Evolutionary conservation across 2,329 filamentous ascomycete species (phyloP), one percentile per base, ranked within the genome.

Genomic region (Dothideomycetes sp.): DNA sequence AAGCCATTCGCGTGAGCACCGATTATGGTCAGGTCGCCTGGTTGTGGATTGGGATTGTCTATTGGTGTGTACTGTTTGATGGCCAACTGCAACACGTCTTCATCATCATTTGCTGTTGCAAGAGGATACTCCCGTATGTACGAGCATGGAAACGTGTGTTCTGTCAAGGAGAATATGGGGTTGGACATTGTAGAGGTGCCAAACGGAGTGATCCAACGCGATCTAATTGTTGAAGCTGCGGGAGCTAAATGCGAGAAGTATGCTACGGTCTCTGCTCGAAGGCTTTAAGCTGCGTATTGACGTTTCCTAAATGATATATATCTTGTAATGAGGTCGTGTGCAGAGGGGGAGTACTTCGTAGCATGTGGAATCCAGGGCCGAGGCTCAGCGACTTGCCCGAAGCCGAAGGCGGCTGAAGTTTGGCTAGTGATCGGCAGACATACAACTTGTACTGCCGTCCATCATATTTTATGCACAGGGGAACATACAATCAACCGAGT

Each of bases 1-100:
- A 95, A 94, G 9, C 81, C 89, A 64, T 95, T 95, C 36, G 86
- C 89, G 62, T 95, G 88, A 4, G 81, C 81, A 9, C 75, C 86
- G 40, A 96, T 77, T 43, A 96, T 79, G 15, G 86, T 95, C 7
- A 95, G 66, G 59, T 91, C 84, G 24, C 84, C 84, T 1, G 77
- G 73, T 46, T 76, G 69, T 0, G 85, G 81, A 17, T 65, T 60
- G 0, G 67, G 70, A 51, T 88, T 87, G 53, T 80, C 73, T 29
- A 76, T 66, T 2, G 88, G 88, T 0, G 75, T 82, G 57, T 96
- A 96, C 56, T 95, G 85, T 66, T 94, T 95, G 38, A 95, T 73
- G 7, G 79, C 76, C 4, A 95, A 62, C 39, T 77, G 63, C 3
- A 95, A 68, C 4, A 75, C 68, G 45, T 89, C 82, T 47, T 94